Percentiles rank a stretch among this genome's conserved stretches.
phyloP scores from a whole-genome alignment of 257 asterid genomes.

The Cordia subcordata region DNA sequence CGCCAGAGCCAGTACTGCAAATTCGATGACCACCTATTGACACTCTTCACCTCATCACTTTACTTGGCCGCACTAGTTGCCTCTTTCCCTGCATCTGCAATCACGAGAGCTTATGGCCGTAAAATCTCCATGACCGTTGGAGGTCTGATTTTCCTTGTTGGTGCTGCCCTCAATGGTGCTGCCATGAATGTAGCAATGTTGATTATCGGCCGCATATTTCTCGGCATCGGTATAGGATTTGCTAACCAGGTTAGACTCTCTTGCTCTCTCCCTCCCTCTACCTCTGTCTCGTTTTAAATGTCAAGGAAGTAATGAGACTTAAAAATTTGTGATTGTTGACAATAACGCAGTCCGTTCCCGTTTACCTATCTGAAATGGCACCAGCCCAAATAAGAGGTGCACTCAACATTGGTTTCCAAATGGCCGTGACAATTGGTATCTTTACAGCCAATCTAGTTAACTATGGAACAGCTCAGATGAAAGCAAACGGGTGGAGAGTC shows the following conservation, averaged over 20 bases:
- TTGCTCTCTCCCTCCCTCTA: neutral
- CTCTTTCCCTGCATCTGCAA: constrained; percentile 50
- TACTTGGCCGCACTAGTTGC: constrained; percentile 57
- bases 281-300: neutral
- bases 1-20: constrained; percentile 39
- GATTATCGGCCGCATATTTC: constrained; percentile 51
- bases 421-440: constrained; percentile 45
- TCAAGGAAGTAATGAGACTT: too few species aligned
- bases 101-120: constrained; percentile 43
- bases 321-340: neutral
- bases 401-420: constrained; percentile 52
- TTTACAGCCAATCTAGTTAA: constrained; percentile 46
- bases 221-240: constrained; percentile 60
- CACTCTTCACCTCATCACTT: constrained; percentile 62
- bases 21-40: constrained; percentile 42
- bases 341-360: constrained; percentile 46
- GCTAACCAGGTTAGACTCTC: constrained; percentile 36
- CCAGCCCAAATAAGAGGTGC: constrained; percentile 63
- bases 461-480: constrained; percentile 36
- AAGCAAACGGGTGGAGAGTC: constrained; percentile 46
- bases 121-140: constrained; percentile 44
- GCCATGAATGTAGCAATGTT: constrained; percentile 49
- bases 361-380: constrained; percentile 74
- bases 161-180: constrained; percentile 43
- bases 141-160: constrained; percentile 40